A percentile compares a stretch with the other conserved stretches of the same genome.
phyloP scores from a whole-genome alignment of 2,329 filamentous ascomycete species.

The Fusarium incarnatum region DNA sequence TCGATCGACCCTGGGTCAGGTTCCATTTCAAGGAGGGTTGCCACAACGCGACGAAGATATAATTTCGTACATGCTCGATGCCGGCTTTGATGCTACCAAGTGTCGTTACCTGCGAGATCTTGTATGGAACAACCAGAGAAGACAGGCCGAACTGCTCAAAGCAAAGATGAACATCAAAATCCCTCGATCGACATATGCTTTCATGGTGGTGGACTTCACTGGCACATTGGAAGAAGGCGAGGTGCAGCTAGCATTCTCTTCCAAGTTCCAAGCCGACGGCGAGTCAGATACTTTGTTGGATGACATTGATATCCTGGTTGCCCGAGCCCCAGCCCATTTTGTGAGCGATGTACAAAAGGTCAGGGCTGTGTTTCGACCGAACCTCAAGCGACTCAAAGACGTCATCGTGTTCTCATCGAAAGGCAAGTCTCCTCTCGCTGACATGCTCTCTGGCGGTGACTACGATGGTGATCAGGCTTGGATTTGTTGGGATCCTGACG shows the following conservation, averaged over 20 bases:
- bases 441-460: slow-evolving; percentile 80
- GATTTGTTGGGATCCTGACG: slow-evolving; percentile 77
- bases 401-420: slow-evolving; percentile 80
- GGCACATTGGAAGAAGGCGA: slow-evolving; percentile 71
- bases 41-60: slow-evolving; percentile 63
- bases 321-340: slow-evolving; percentile 76
- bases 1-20: slow-evolving; percentile 53
- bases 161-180: slow-evolving; percentile 70
- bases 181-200: slow-evolving; percentile 69
- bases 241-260: slow-evolving; percentile 75
- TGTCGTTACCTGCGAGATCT: slow-evolving; percentile 62
- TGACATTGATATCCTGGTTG: slow-evolving; percentile 72
- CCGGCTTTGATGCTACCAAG: slow-evolving; percentile 67
- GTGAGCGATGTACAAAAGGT: slow-evolving; percentile 79
- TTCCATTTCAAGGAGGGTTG: slow-evolving; percentile 62
- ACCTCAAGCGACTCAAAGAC: slow-evolving; percentile 77
- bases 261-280: slow-evolving; percentile 67
- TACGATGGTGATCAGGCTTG: slow-evolving; percentile 85
- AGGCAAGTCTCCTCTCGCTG: slow-evolving; percentile 72
- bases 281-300: slow-evolving; percentile 67
- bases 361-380: slow-evolving; percentile 65
- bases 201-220: slow-evolving; percentile 76
- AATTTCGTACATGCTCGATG: slow-evolving; percentile 66
- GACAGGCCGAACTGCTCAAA: slow-evolving; percentile 65
- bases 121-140: slow-evolving; percentile 60